phyloP scores from a whole-genome alignment of 1,139 yeast species.

The Geotrichum histeridarum region DNA sequence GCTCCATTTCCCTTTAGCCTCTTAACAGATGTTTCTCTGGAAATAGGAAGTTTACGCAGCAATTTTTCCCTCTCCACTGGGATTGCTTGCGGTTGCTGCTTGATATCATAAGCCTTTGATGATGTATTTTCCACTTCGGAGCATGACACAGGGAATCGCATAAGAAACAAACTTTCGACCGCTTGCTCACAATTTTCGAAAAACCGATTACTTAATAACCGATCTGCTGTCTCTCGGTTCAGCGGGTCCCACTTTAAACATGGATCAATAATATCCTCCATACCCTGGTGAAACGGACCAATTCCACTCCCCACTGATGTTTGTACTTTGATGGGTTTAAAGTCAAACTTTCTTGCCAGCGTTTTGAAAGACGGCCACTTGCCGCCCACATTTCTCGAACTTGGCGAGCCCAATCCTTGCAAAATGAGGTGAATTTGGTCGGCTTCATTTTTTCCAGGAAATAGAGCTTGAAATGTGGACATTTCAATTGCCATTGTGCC shows the following conservation, averaged over 20 bases:
- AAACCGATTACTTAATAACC: constrained; percentile 65
- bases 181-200: constrained; percentile 27
- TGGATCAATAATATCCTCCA: constrained; percentile 22
- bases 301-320: constrained; percentile 7
- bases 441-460: constrained; percentile 74
- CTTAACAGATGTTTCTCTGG: background rate
- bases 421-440: constrained; percentile 72
- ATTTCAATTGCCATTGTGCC: constrained; percentile 82
- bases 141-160: constrained; percentile 1
- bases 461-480: constrained; percentile 68
- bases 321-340: constrained; percentile 5
- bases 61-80: too few species aligned
- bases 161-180: background rate
- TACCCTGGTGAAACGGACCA: constrained; percentile 6
- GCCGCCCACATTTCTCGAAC: constrained; percentile 29
- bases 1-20: background rate
- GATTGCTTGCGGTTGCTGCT: background rate
- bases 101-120: too few species aligned
- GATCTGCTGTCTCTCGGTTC: constrained; percentile 56
- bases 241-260: constrained; percentile 53
- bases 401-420: constrained; percentile 53
- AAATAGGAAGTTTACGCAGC: background rate
- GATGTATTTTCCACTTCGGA: background rate
- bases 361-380: constrained; percentile 26
- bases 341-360: constrained; percentile 10